phyloP scores from a whole-genome alignment of 208 protist species.

The Zelonia costaricensis region DNA sequence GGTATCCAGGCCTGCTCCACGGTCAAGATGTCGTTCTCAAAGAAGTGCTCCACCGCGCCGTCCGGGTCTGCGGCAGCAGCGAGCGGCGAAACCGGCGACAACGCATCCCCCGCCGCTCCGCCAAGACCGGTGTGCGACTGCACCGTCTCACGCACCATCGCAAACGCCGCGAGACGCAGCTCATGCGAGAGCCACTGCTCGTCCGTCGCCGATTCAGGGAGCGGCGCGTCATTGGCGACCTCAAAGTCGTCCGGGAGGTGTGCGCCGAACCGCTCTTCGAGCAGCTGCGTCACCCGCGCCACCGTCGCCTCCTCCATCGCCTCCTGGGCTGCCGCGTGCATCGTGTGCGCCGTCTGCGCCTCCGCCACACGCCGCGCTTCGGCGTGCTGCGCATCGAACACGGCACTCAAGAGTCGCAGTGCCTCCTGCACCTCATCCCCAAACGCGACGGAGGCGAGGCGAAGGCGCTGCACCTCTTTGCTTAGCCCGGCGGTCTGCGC shows the following conservation, averaged over 20 bases:
- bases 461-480: conserved; percentile 9
- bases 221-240: not conserved
- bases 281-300: conserved; percentile 12
- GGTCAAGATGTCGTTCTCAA: not conserved
- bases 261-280: conserved; percentile 10
- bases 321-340: conserved; percentile 2
- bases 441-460: conserved; percentile 3
- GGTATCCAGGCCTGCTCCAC: not conserved
- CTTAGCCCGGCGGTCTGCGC: conserved; percentile 14
- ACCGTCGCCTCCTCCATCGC: conserved; percentile 25
- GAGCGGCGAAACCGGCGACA: too few species aligned
- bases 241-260: not conserved
- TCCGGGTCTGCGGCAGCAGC: too few species aligned
- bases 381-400: conserved; percentile 3
- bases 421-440: conserved; percentile 16
- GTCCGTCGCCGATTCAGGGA: conserved; percentile 25
- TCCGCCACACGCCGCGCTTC: not conserved
- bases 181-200: conserved; percentile 28
- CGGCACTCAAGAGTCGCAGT: not conserved
- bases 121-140: not conserved
- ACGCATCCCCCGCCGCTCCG: too few species aligned
- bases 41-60: not conserved
- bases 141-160: conserved; percentile 17
- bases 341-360: not conserved
- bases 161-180: conserved; percentile 5